Base-by-base conservation (phyloP, 2,329 filamentous ascomycete genomes). In the Ophiostoma sp. region DNA sequence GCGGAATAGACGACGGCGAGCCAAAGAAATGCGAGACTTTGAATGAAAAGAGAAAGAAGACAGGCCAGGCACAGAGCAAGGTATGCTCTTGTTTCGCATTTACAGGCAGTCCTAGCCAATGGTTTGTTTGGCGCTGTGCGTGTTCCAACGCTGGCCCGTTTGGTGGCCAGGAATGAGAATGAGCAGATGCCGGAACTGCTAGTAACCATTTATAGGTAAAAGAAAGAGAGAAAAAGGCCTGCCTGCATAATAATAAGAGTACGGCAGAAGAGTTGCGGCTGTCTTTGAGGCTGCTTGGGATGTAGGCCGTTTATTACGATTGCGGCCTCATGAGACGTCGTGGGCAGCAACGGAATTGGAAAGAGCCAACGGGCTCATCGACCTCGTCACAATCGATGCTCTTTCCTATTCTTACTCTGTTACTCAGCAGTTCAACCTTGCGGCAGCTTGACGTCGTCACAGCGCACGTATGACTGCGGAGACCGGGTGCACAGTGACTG, bases 11-110 rank as follows among this genome's bases (percentile, higher is more conserved):
- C 38, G 16, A 42, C 58, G 40, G 60, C 40, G 41, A 66, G 45
- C 18, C 36, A 45, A 68, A 55, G 63, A 47, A 45, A 36, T 27
- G 9, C 14, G 63, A 0, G 40, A 42, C 45, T 11, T 47, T 9
- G 18, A n/a, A 18, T 40, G 18, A 47, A 64, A 18, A 2, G 16
- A 41, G 55, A 5, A 64, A 8, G 55, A 62, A 41, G 16, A 45
- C 12, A 49, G 9, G 49, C 16, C 14, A 36, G 9, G 47, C 40
- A 63, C 44, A 58, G 44, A 41, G 55, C 41, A n/a, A 40, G 36
- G 52, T 9, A 27, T 18, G 16, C n/a, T 65, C 18, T 38, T 67
- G 69, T 72, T 71, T 72, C 71, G 71, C 68, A 71, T 67, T 66
- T 66, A 27, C 64, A 67, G 62, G 63, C 63, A 1, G 40, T 38